These are phyloP conservation scores for Neofusicoccum sp. DNA, from an alignment of 2,329 filamentous ascomycete genomes.

Conservation along the genomic window DNA sequence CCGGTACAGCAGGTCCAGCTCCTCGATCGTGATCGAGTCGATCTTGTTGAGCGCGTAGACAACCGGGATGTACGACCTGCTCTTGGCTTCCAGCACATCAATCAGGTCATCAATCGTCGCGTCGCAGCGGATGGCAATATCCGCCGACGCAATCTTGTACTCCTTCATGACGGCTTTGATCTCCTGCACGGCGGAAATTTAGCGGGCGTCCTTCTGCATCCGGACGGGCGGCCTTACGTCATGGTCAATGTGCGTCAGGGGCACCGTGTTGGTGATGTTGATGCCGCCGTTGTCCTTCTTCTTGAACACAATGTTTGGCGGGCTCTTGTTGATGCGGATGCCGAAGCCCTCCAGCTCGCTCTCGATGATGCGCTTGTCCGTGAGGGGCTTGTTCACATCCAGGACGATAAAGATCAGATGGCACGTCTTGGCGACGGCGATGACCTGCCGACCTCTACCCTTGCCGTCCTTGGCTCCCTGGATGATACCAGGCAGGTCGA, in stretches of 20 bases:
- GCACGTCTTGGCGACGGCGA: slow-evolving; percentile 98
- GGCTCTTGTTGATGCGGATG: slow-evolving; percentile 95
- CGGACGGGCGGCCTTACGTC: slow-evolving; percentile 53
- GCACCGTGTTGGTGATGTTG: slow-evolving; percentile 92
- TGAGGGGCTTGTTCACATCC: slow-evolving; percentile 97
- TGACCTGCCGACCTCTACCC: slow-evolving; percentile 95
- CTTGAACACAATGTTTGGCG: slow-evolving; percentile 98
- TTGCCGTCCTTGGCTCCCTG: slow-evolving; percentile 98
- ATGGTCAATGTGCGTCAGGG: slow-evolving; percentile 86
- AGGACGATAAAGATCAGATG: slow-evolving; percentile 98
- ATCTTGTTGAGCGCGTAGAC: slow-evolving; percentile 99
- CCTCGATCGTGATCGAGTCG: slow-evolving; percentile 95
- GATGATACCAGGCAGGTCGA: slow-evolving; percentile 98
- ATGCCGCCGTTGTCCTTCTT: slow-evolving; percentile 99
- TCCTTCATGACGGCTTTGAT: slow-evolving; percentile 98
- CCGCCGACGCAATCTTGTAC: slow-evolving; percentile 93
- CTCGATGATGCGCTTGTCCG: slow-evolving; percentile 96
- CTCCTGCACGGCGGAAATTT: slow-evolving; percentile 54
- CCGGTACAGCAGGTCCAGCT: slow-evolving; percentile 91
- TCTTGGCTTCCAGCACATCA: slow-evolving; percentile 92
- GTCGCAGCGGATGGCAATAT: slow-evolving; percentile 97
- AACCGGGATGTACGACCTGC: slow-evolving; percentile 95
- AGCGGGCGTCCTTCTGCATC: background rate
- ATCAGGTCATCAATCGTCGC: slow-evolving; percentile 97
- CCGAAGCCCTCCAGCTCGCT: slow-evolving; percentile 94